Evolutionary conservation across 257 asterid genomes (phyloP).

Genomic region (Avicennia marina): DNA sequence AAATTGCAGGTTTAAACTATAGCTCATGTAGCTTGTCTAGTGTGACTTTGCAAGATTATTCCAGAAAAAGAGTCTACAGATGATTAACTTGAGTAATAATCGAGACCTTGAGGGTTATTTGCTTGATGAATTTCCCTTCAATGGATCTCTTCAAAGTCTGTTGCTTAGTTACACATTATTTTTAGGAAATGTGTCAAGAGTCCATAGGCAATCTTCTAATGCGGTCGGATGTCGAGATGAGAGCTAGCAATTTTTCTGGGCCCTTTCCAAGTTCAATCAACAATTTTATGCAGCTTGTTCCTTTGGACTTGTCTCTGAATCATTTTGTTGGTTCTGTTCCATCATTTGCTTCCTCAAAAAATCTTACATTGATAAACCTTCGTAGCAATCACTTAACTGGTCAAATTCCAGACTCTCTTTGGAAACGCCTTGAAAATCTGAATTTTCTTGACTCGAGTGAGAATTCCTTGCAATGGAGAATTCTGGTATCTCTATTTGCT

Average conservation of each 20-base stretch:
- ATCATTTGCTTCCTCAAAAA: slow-evolving; percentile 35
- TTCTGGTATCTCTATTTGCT: slow-evolving; percentile 41
- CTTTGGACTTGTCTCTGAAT: slow-evolving; percentile 35
- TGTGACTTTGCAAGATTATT: slow-evolving; percentile 30
- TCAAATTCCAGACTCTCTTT: slow-evolving; percentile 22
- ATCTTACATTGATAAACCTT: slow-evolving; percentile 23
- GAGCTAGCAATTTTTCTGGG: slow-evolving; percentile 40
- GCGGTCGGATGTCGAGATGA: slow-evolving; percentile 34
- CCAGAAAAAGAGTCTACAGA: slow-evolving; percentile 32
- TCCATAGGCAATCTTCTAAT: slow-evolving; percentile 42
- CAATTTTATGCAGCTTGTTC: slow-evolving; percentile 35
- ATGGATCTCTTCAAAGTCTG: slow-evolving; percentile 38
- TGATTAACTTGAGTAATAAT: slow-evolving; percentile 38
- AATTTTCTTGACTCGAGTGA: slow-evolving; percentile 26
- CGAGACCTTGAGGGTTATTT: slow-evolving; percentile 43
- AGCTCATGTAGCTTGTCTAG: slow-evolving; percentile 38
- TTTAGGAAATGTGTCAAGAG: slow-evolving; percentile 42
- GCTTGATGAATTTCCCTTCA: slow-evolving; percentile 39
- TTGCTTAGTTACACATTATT: slow-evolving; percentile 34
- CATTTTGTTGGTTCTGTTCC: slow-evolving; percentile 42
- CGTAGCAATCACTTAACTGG: slow-evolving; percentile 34
- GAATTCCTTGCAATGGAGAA: slow-evolving; percentile 36
- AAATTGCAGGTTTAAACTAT: slow-evolving; percentile 29
- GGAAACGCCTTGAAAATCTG: slow-evolving; percentile 43
- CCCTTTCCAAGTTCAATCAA: slow-evolving; percentile 41